Conservation (phyloP, 2,329 filamentous ascomycete genomes). For the Pseudopyricularia cyperi region DNA sequence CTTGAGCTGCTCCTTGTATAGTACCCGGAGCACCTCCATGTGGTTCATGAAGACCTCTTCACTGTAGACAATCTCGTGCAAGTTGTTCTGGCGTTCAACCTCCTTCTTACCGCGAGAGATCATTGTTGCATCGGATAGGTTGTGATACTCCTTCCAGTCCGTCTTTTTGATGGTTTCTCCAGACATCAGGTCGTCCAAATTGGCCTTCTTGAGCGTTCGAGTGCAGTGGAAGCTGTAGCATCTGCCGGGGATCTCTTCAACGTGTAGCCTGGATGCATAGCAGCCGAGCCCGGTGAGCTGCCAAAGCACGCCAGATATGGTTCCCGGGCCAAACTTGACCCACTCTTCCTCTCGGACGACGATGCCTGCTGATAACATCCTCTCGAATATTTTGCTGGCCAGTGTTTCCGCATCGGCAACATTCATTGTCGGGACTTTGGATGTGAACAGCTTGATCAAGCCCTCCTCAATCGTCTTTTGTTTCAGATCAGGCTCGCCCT, state of each 20-base stretch:
- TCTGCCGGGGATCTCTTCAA: constrained; percentile 53
- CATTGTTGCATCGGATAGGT: constrained; percentile 63
- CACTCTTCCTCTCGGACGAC: constrained; percentile 88
- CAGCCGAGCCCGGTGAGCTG: constrained; percentile 87
- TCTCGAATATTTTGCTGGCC: constrained; percentile 60
- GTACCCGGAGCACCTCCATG: constrained; percentile 67
- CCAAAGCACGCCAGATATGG: constrained; percentile 80
- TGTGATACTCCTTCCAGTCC: constrained; percentile 86
- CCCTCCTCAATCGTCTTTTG: constrained; percentile 77
- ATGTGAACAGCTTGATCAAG: constrained; percentile 76
- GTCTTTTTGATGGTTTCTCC: constrained; percentile 56
- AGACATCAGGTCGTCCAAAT: constrained; percentile 60
- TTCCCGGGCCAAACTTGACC: constrained; percentile 78
- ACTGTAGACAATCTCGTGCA: constrained; percentile 89
- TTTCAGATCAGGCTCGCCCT: constrained; percentile 80
- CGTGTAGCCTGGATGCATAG: constrained; percentile 76
- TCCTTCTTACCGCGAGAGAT: constrained; percentile 70
- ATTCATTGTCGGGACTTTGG: constrained; percentile 97
- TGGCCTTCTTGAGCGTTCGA: constrained; percentile 87
- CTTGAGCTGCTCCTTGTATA: constrained; percentile 74
- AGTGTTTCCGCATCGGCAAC: constrained; percentile 89
- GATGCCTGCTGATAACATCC: constrained; percentile 68
- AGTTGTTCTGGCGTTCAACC: constrained; percentile 79
- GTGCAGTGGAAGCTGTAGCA: constrained; percentile 95
- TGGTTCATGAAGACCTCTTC: constrained; percentile 88